Evolutionary conservation across 345 rosid genomes (phyloP).

Genomic region (Populus simonii): DNA sequence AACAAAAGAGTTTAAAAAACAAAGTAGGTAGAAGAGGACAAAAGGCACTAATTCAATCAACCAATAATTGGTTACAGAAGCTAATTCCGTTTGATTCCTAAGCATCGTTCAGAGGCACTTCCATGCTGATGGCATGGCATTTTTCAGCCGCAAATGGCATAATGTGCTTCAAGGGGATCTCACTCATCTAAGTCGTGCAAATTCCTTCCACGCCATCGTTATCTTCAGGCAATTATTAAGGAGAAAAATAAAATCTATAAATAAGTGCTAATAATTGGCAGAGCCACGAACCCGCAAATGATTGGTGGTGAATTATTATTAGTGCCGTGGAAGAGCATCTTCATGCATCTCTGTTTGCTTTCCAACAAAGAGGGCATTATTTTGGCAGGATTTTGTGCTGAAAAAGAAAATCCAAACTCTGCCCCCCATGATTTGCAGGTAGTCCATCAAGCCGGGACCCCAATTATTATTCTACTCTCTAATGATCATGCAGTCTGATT

Average conservation of each 20-base stretch:
- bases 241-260: background rate
- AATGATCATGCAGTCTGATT: background rate
- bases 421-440: too few relatives aligned
- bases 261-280: background rate
- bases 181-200: background rate
- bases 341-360: background rate
- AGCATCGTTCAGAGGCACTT: too few relatives aligned
- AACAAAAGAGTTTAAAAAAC: too few relatives aligned
- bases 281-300: background rate
- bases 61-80: background rate
- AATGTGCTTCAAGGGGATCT: background rate
- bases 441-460: too few relatives aligned
- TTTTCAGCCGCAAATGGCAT: background rate
- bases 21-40: too few relatives aligned
- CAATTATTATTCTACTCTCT: too few relatives aligned
- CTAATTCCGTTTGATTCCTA: background rate
- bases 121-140: background rate
- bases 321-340: background rate
- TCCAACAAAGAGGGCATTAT: constrained; percentile 15
- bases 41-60: too few relatives aligned
- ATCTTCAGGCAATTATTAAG: background rate
- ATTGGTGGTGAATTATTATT: constrained; percentile 15
- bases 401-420: too few relatives aligned
- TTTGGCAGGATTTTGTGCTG: background rate
- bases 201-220: background rate